Conservation (phyloP, 2,329 filamentous ascomycete species). For the Nemania abortiva region DNA sequence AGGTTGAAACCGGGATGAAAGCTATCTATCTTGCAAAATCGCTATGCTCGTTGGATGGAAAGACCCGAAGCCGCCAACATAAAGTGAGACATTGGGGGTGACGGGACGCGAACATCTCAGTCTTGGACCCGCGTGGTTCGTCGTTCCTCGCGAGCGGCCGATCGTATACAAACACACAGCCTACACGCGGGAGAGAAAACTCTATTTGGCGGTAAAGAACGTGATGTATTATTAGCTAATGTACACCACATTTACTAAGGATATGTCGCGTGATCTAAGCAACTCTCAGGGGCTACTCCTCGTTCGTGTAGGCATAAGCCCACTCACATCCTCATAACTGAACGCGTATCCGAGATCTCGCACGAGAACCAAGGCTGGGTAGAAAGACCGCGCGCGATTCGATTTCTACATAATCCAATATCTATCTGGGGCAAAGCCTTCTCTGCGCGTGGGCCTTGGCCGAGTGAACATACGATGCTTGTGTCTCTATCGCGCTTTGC, state of each 20-base stretch:
- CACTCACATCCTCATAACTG: not conserved
- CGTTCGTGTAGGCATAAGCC: not conserved
- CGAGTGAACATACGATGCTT: not conserved
- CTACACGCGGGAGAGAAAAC: not conserved
- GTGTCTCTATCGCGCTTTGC: slow-evolving; percentile 12
- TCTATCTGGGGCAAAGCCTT: not conserved
- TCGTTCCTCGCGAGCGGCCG: not conserved
- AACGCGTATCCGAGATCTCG: not conserved
- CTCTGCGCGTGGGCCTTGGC: not conserved
- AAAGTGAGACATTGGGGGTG: not conserved
- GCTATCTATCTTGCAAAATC: not conserved
- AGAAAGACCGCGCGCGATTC: not conserved
- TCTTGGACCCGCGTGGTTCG: not conserved
- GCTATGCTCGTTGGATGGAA: not conserved
- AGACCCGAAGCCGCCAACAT: not conserved
- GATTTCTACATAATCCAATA: not conserved
- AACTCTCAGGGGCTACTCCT: not conserved
- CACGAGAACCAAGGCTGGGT: not conserved
- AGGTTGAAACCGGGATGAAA: not conserved
- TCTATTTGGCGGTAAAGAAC: not conserved
- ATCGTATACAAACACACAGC: not conserved
- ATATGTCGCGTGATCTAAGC: slow-evolving; percentile 1
- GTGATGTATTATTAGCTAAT: slow-evolving; percentile 8
- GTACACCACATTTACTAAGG: not conserved
- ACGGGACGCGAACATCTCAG: not conserved